Evolutionary conservation across 306 rosid species (phyloP).

Genomic region (Trifolium repens): DNA sequence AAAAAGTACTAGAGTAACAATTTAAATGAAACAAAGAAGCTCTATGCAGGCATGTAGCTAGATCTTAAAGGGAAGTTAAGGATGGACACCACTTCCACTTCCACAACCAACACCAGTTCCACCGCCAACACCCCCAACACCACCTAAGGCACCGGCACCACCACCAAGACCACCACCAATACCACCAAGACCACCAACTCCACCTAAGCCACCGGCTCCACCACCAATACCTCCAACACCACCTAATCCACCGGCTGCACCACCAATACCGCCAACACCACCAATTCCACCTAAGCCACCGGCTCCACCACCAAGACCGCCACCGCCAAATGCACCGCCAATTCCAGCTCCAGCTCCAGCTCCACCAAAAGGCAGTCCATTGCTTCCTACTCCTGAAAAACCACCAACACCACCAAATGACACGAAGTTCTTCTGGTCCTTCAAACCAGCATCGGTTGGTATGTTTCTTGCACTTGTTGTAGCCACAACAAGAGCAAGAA

Average conservation of each 20-base stretch:
- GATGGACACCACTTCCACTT: not conserved
- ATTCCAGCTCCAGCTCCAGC: slow-evolving; percentile 60
- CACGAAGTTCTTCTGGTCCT: slow-evolving; percentile 80
- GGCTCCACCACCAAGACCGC: slow-evolving; percentile 54
- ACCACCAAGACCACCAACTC: not conserved
- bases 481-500: slow-evolving; percentile 53
- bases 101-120: slow-evolving; percentile 41
- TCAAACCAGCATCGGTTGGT: slow-evolving; percentile 70
- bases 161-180: slow-evolving; percentile 17
- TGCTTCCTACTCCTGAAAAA: slow-evolving; percentile 68
- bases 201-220: slow-evolving; percentile 35
- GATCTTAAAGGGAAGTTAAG: too few relatives aligned
- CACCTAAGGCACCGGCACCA: slow-evolving; percentile 29
- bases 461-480: slow-evolving; percentile 54
- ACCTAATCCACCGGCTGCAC: slow-evolving; percentile 46
- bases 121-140: not conserved
- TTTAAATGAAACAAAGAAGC: too few relatives aligned
- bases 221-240: slow-evolving; percentile 54
- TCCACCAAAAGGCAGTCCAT: slow-evolving; percentile 81
- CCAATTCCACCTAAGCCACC: slow-evolving; percentile 47
- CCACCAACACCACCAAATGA: slow-evolving; percentile 83
- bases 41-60: too few relatives aligned
- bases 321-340: slow-evolving; percentile 45
- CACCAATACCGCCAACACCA: slow-evolving; percentile 50
- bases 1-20: too few relatives aligned